Conservation (phyloP, 108 stramenopile genomes). For the Cyclotella atomus region DNA sequence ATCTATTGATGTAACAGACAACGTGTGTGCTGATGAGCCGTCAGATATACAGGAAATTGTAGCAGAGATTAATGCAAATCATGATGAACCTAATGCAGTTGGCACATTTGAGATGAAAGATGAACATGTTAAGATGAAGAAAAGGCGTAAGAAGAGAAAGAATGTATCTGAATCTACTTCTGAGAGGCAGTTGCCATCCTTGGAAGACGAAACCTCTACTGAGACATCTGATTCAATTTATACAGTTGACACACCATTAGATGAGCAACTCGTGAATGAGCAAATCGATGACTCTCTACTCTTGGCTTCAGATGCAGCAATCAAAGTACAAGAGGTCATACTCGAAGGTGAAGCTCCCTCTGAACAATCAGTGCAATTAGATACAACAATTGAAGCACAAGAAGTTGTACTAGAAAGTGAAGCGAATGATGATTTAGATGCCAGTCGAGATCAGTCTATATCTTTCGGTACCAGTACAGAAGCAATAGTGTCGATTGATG, state of each 20-base stretch:
- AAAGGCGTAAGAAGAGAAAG: conserved; percentile 8
- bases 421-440: conserved; percentile 7
- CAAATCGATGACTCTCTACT: no score
- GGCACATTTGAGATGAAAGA: background rate
- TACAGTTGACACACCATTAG: no score
- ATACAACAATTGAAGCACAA: background rate
- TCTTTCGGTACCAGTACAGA: background rate
- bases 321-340: background rate
- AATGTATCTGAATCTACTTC: background rate
- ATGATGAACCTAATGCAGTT: background rate
- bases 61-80: background rate
- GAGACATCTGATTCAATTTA: background rate
- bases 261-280: no score
- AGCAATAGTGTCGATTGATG: conserved; percentile 1
- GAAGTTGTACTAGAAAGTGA: background rate
- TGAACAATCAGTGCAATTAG: background rate
- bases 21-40: background rate
- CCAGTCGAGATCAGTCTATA: background rate
- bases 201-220: background rate
- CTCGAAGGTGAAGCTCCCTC: background rate
- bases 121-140: conserved; percentile 5
- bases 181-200: background rate
- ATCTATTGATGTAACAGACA: background rate
- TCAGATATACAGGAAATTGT: background rate
- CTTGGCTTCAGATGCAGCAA: no score